Evolutionary conservation across 2,329 filamentous ascomycete genomes (phyloP), one percentile per base, ranked within the genome.

Genomic region (Claviceps digitariae): DNA sequence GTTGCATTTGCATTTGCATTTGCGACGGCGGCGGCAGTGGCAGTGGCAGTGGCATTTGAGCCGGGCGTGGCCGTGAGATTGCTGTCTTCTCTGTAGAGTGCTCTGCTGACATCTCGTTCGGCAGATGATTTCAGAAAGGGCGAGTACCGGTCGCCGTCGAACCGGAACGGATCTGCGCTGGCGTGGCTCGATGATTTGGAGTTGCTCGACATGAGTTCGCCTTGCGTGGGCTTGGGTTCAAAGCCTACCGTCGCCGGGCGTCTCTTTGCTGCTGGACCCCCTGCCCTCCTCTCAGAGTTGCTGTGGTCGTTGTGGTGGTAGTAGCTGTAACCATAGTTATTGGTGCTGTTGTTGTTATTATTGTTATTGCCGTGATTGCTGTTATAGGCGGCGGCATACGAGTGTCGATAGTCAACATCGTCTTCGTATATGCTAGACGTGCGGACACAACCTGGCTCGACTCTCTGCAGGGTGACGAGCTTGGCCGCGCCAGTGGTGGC

Each of bases 111-210:
- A 12, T 76, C 71, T 52, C 68, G 64, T 55, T 76, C 73, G 53
- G 66, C 67, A 1, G 66, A 62, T 4, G 67, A 61, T 8, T 66
- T 62, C 9, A 74, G 58, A 41, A 71, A 71, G 10, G 63, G 55
- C 15, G 63, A 66, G 56, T 73, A 73, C 1, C 62, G 56, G 9
- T 65, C 64, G 36, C 62, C 64, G 57, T 76, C 74, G 55, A 74
- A 77, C 48, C 66, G 65, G 61, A 77, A 77, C 0, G 70, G 73
- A 43, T 76, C 72, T 0, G 64, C 67, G 27, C 66, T 67, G 3
- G 62, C 61, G 25, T 66, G 66, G 55, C 62, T 65, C 1, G 68
- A 69, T 53, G 68, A 43, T 55, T 62, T 59, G n/a, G 66, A 58
- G 51, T 60, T 44, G 56, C 58, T 60, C n/a, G 52, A 46, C 34